Percentiles rank a stretch among this genome's conserved stretches.
Evolutionary conservation across 2,329 filamentous ascomycete species (phyloP).

Genomic region (Colletotrichum musicola): DNA sequence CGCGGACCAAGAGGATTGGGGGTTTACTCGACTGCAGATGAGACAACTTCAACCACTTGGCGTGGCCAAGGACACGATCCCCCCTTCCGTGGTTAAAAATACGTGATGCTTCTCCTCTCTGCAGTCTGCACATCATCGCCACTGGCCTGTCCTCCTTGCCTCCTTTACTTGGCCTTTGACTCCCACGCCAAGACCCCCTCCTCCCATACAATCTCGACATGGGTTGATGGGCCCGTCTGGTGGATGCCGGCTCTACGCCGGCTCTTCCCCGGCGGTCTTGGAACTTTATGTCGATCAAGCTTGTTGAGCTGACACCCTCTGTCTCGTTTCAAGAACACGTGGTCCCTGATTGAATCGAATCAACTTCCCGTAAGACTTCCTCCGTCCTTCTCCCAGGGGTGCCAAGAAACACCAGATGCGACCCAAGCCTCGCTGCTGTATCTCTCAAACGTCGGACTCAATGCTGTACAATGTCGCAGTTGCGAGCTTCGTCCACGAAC

Average conservation of each 20-base stretch:
- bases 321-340: neutral
- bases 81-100: slow-evolving; percentile 24
- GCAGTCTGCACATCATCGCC: too few species aligned
- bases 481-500: too few species aligned
- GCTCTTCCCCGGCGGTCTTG: slow-evolving; percentile 4
- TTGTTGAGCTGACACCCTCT: neutral
- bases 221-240: neutral
- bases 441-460: neutral
- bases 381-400: neutral
- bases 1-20: too few species aligned
- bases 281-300: slow-evolving; percentile 13
- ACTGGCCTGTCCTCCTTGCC: neutral
- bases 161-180: neutral
- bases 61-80: neutral
- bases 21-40: neutral
- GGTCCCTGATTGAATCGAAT: too few species aligned
- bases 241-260: neutral
- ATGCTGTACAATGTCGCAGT: too few species aligned
- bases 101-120: neutral
- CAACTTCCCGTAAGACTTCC: too few species aligned
- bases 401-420: neutral
- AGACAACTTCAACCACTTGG: slow-evolving; percentile 10
- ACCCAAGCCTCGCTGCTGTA: neutral
- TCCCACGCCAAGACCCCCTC: slow-evolving; percentile 13
- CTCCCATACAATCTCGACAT: neutral